phyloP scores from a whole-genome alignment of 768 basidiomycete genomes.

The Russula griseocarnosa region DNA sequence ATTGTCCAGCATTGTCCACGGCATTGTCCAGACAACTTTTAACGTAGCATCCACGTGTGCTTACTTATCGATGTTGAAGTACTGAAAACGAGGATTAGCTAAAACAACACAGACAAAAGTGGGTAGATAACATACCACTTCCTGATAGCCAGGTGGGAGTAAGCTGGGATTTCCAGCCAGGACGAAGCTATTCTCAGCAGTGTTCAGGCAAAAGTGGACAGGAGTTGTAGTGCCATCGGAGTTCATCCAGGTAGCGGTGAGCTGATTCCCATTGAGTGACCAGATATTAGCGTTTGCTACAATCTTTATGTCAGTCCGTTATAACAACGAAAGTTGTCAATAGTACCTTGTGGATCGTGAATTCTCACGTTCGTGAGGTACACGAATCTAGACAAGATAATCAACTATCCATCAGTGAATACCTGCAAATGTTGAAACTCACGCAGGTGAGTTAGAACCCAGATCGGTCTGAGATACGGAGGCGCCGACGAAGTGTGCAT shows the following conservation, averaged over 20 bases:
- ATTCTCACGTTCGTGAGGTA: background rate
- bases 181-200: background rate
- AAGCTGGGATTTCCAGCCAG: background rate
- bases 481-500: background rate
- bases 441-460: background rate
- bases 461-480: background rate
- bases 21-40: no score
- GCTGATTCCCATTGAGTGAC: background rate
- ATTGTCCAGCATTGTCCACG: no score
- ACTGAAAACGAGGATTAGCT: background rate
- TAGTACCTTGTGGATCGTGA: background rate
- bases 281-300: background rate
- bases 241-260: background rate
- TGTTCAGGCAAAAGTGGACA: background rate
- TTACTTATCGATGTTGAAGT: background rate
- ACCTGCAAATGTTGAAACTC: background rate
- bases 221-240: background rate
- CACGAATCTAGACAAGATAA: background rate
- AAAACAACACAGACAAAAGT: background rate
- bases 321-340: background rate
- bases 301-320: background rate
- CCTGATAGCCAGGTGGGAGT: background rate
- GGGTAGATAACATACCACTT: background rate
- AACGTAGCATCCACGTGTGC: background rate
- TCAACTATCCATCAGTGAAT: background rate